phyloP scores from a whole-genome alignment of 2,329 filamentous ascomycete genomes.

The Parafenestella ontariensis region DNA sequence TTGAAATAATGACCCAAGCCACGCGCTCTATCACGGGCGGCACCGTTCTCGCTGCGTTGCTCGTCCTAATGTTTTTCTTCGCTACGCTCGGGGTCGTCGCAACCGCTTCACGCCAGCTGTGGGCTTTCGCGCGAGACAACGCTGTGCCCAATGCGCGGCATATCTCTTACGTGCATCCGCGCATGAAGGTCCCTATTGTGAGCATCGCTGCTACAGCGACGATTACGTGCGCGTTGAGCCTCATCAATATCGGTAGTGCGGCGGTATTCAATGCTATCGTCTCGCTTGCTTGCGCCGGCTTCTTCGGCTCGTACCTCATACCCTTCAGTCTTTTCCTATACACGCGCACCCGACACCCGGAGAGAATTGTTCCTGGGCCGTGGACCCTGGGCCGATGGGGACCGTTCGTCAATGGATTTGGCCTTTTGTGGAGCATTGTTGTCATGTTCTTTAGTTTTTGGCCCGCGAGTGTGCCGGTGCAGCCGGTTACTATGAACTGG shows the following conservation, averaged over 20 bases:
- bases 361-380: constrained; percentile 3
- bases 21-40: constrained; percentile 24
- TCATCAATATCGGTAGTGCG: constrained; percentile 25
- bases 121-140: constrained; percentile 30
- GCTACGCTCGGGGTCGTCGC: constrained; percentile 34
- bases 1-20: constrained; percentile 43
- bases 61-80: constrained; percentile 28
- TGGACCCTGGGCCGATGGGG: constrained; percentile 23
- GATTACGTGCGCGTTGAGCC: constrained; percentile 13
- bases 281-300: constrained; percentile 22
- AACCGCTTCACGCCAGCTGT: constrained; percentile 33
- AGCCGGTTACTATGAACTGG: constrained; percentile 29
- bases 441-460: constrained; percentile 32
- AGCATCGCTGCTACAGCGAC: constrained; percentile 16
- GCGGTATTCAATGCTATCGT: constrained; percentile 30
- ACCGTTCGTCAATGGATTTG: constrained; percentile 16
- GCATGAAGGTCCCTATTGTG: constrained; percentile 24
- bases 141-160: constrained; percentile 43
- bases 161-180: constrained; percentile 17
- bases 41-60: constrained; percentile 27
- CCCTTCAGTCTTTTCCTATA: constrained; percentile 19
- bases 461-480: constrained; percentile 24
- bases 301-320: constrained; percentile 28
- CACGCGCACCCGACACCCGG: constrained; percentile 13
- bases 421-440: constrained; percentile 19